Base-by-base conservation (phyloP, 2,329 filamentous ascomycete genomes). In the Claviceps spartinae region DNA sequence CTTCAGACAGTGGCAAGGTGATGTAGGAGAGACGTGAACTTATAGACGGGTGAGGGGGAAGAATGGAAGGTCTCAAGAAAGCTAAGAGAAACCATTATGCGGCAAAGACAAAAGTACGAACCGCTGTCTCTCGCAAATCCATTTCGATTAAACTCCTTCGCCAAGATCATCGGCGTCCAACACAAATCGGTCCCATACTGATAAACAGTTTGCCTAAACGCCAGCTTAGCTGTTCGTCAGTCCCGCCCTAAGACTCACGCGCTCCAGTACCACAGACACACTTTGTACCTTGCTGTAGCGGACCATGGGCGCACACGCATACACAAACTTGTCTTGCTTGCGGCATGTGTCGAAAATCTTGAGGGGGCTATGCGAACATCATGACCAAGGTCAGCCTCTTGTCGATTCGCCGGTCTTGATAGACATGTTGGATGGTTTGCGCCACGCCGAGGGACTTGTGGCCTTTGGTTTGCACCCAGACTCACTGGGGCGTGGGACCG, bases 81-180 rank as follows among this genome's bases (percentile, higher is more conserved):
- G 30, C 30, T 11, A 30, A 30, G 30, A 30, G 30, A 30, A 30
- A 30, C 30, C 30, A 30, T 30, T 30, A 11, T 30, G 30, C 30
- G n/a, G 13, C 11, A 46, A 41, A 37, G 14, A 4, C 11, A 24
- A 18, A 40, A 24, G 18, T 18, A 24, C 66, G 47, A 56, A 79
- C 77, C 81, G 61, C 77, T 81, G 55, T 82, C 77, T 52, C 81
- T 71, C 48, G 81, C 81, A 57, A 77, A 67, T 20, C 66, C 62
- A 59, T 71, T 83, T 24, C 81, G 72, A 66, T 83, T 83, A 63
- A 84, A 85, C 61, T 84, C 81, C 60, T 83, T 84, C 49, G 81
- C 80, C 3, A 84, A 69, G 51, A 84, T 79, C 83, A 86, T 86
- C 44, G 83, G 83, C 2, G 82, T 85, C 77, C 83, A 86, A 57